Evolutionary conservation across 345 rosid genomes (phyloP).

Genomic region (Microcos paniculata): DNA sequence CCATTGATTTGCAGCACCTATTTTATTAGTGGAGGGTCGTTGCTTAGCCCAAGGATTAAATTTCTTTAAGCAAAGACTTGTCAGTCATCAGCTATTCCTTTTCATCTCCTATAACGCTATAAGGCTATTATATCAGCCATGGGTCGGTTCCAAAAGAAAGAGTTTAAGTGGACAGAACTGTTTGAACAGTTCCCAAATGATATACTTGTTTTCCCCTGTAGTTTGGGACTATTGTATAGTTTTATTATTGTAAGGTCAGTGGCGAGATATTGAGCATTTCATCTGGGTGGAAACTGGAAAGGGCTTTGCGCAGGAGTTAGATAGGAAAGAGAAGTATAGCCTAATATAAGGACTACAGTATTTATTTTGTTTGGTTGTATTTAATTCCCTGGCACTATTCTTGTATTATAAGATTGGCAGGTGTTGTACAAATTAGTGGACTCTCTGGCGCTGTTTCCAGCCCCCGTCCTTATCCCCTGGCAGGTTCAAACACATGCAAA

Average conservation of each 20-base stretch:
- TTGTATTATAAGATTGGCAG: slow-evolving; percentile 38
- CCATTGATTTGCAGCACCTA: background rate
- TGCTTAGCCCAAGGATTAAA: slow-evolving; percentile 1
- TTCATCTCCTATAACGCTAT: background rate
- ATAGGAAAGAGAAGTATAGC: no score
- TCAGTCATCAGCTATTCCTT: background rate
- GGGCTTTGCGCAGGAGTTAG: no score
- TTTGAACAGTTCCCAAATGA: background rate
- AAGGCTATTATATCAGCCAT: background rate
- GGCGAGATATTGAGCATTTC: background rate
- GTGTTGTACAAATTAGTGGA: slow-evolving; percentile 26
- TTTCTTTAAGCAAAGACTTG: background rate
- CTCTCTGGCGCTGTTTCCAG: slow-evolving; percentile 23
- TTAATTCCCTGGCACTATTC: slow-evolving; percentile 34
- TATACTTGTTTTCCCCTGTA: background rate
- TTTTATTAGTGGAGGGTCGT: background rate
- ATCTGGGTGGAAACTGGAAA: background rate
- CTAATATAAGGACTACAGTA: no score
- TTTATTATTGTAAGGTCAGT: background rate
- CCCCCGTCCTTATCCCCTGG: slow-evolving; percentile 24
- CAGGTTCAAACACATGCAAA: slow-evolving; percentile 45
- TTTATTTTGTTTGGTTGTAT: slow-evolving; percentile 30
- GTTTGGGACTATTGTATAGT: background rate
- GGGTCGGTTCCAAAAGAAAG: background rate
- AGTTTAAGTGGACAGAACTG: background rate